These are phyloP conservation scores for Cadophora sp. DNA, from an alignment of 2,329 filamentous ascomycete genomes.

Conservation along the genomic window DNA sequence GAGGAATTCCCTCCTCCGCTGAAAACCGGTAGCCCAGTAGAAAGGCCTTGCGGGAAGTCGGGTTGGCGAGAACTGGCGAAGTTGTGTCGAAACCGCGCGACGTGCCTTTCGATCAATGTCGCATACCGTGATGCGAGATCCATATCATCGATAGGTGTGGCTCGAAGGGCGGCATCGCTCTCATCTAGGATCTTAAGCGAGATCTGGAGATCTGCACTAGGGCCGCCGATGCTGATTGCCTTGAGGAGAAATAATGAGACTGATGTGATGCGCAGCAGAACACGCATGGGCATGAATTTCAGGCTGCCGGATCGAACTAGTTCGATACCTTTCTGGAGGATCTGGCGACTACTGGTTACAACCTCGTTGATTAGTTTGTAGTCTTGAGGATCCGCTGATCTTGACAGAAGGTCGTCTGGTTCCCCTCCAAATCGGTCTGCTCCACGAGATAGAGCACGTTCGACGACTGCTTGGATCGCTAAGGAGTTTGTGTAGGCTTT, in stretches of 20 bases:
- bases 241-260: background rate
- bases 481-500: background rate
- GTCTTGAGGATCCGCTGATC: background rate
- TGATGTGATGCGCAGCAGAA: background rate
- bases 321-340: background rate
- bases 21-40: background rate
- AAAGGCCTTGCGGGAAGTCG: background rate
- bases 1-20: background rate
- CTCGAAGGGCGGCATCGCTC: background rate
- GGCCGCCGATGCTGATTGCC: background rate
- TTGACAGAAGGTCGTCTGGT: background rate
- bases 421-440: background rate
- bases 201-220: background rate
- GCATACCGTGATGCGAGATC: background rate
- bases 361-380: background rate
- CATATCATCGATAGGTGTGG: background rate
- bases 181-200: background rate
- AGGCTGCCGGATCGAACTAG: background rate
- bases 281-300: background rate
- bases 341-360: background rate
- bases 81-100: background rate
- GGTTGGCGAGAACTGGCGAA: background rate
- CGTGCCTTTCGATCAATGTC: background rate
- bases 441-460: background rate
- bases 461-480: background rate